Evolutionary conservation across 768 basidiomycete genomes (phyloP).

Genomic region (Kockovaella imperatae): DNA sequence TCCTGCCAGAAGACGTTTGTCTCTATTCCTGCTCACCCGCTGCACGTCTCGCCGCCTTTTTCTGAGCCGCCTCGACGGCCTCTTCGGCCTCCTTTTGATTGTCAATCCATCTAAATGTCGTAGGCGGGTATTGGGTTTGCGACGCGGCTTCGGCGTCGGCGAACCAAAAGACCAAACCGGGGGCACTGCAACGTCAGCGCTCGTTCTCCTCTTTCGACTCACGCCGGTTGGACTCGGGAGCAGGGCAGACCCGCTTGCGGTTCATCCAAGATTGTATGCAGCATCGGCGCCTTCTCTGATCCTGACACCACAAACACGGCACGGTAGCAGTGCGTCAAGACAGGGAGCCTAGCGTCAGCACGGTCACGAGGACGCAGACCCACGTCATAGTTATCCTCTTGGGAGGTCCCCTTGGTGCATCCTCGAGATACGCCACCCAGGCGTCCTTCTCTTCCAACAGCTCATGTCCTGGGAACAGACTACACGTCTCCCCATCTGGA

Average conservation of each 20-base stretch:
- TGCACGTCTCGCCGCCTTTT: conserved; percentile 16
- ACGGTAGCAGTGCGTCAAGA: conserved; percentile 51
- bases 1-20: too few species aligned
- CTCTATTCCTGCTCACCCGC: conserved; percentile 14
- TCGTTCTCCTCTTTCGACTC: conserved; percentile 7
- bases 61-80: conserved; percentile 29
- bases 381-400: conserved; percentile 81
- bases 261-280: conserved; percentile 64
- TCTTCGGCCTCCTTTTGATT: conserved; percentile 40
- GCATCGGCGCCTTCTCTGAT: conserved; percentile 65
- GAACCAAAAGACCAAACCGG: conserved; percentile 91
- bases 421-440: conserved; percentile 89
- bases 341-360: conserved; percentile 33
- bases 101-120: conserved; percentile 39
- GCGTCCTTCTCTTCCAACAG: conserved; percentile 75
- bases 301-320: conserved; percentile 87
- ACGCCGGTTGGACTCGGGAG: conserved; percentile 66
- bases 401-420: conserved; percentile 91
- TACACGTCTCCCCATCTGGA: conserved; percentile 92
- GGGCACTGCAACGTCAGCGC: conserved; percentile 42
- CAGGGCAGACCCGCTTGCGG: conserved; percentile 74
- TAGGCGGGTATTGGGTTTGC: conserved; percentile 35
- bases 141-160: conserved; percentile 73
- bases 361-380: conserved; percentile 59
- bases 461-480: conserved; percentile 87